Base-by-base conservation (phyloP, 2,329 filamentous ascomycete species). In the Paraphaeosphaeria minitans region DNA sequence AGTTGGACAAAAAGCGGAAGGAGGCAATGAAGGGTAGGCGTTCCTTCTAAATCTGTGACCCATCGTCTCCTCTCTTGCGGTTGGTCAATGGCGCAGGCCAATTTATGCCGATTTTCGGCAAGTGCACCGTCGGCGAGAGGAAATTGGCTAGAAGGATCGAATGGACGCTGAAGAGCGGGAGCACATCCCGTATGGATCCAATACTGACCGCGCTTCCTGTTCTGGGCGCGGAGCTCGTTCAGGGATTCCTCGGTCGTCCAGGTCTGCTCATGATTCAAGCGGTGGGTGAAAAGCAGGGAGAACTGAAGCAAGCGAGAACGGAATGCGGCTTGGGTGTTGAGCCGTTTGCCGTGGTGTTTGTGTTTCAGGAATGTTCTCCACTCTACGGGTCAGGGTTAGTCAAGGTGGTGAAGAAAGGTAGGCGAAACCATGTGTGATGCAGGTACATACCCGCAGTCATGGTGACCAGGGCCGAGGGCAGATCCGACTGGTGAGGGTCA, bases 261-360 rank as follows among this genome's bases (percentile, higher is more conserved):
- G 1, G 71, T 74, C 16, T 72, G 72, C 27, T 71, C 71, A 49
- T 72, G 74, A 19, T 74, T 75, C 14, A 79, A 68, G 47, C 79
- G 77, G 42, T 78, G 73, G 22, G 77, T 79, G 63, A 83, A 80
- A 3, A 82, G 68, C 2, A 78, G 71, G 10, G 77, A 70, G 35
- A 86, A 78, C 57, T 81, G 75, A 22, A 86, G 70, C 1, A 86
- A 68, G 29, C 78, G 77, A 19, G 82, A 70, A 50, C 84, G 84
- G 51, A 83, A 80, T 21, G 76, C 70, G 7, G 84, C 66, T 45
- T 81, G 77, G 10, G 63, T 56, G 55, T 80, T 61, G 33, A 80
- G 58, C 21, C 64, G 66, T 57, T 75, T 61, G 29, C 61, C 68
- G 61, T 71, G 67, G 67, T 82, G 74, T 51, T 75, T 72, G 19